Evolutionary conservation across 257 asterid species (phyloP).

Genomic region (Ligustrum vulgare): DNA sequence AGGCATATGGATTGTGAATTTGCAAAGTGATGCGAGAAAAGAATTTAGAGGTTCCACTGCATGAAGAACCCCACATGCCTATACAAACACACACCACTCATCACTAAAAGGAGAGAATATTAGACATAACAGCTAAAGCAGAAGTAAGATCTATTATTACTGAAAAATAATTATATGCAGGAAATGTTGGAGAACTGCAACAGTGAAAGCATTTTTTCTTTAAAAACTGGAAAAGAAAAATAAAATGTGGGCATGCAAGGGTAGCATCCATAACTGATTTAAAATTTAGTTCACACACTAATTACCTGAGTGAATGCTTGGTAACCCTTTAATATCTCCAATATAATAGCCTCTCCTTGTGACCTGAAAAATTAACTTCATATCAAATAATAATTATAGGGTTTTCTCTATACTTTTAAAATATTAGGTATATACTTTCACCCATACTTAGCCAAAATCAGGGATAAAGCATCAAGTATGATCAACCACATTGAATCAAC

Average conservation of each 20-base stretch:
- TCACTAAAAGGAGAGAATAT: slow-evolving; percentile 16
- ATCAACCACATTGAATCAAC: slow-evolving; percentile 94
- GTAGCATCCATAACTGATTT: slow-evolving; percentile 13
- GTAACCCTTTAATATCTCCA: slow-evolving; percentile 97
- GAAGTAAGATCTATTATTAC: slow-evolving; percentile 13
- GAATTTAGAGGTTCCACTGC: slow-evolving; percentile 96
- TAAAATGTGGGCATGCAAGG: slow-evolving; percentile 3
- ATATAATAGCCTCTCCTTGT: slow-evolving; percentile 96
- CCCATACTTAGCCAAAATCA: slow-evolving; percentile 82
- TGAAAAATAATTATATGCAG: slow-evolving; percentile 1
- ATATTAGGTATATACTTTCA: slow-evolving; percentile 27
- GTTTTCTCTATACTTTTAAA: slow-evolving; percentile 12
- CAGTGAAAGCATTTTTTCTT: not conserved
- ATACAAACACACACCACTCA: slow-evolving; percentile 27
- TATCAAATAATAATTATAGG: slow-evolving; percentile 26
- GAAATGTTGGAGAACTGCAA: slow-evolving; percentile 12
- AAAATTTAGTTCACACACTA: slow-evolving; percentile 10
- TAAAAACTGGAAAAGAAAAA: slow-evolving; percentile 8
- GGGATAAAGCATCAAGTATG: slow-evolving; percentile 90
- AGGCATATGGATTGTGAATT: slow-evolving; percentile 87
- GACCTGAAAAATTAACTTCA: slow-evolving; percentile 53
- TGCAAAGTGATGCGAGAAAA: slow-evolving; percentile 97
- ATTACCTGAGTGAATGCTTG: slow-evolving; percentile 97
- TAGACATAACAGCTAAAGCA: slow-evolving; percentile 20
- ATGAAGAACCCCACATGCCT: slow-evolving; percentile 98